Evolutionary conservation across 768 basidiomycete species (phyloP).

Genomic region (Lyophyllum atratum): DNA sequence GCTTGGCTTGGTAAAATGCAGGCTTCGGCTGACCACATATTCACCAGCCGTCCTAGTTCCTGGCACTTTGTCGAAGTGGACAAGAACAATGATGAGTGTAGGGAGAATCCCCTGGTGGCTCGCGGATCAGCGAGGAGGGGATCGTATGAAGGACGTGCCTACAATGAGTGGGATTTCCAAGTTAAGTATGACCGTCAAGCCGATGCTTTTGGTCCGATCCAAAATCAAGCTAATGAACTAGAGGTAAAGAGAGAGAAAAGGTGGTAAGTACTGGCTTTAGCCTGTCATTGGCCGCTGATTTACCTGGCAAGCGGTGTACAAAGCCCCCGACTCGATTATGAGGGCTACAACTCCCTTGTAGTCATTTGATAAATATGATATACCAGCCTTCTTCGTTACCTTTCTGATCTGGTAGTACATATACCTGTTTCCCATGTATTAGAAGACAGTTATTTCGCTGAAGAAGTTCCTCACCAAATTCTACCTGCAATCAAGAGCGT

Average conservation of each 20-base stretch:
- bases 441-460: not conserved
- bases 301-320: conserved; percentile 11
- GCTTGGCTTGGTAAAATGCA: too few relatives aligned
- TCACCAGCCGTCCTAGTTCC: not conserved
- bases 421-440: conserved; percentile 2
- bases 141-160: not conserved
- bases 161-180: conserved; percentile 14
- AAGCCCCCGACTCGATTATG: conserved; percentile 10
- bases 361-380: not conserved
- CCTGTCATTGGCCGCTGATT: too few relatives aligned
- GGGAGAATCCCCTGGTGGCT: conserved; percentile 13
- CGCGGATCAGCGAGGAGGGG: not conserved
- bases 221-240: conserved; percentile 12
- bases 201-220: conserved; percentile 2
- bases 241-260: too few relatives aligned
- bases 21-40: too few relatives aligned
- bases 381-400: not conserved
- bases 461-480: conserved; percentile 5
- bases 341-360: conserved; percentile 1
- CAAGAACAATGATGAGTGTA: conserved; percentile 11
- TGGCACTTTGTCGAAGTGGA: conserved; percentile 13
- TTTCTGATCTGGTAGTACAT: not conserved
- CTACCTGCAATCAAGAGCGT: conserved; percentile 6
- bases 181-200: conserved; percentile 6
- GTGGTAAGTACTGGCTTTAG: too few relatives aligned